Evolutionary conservation across 257 asterid genomes (phyloP).

Genomic region (Ilex asprella): DNA sequence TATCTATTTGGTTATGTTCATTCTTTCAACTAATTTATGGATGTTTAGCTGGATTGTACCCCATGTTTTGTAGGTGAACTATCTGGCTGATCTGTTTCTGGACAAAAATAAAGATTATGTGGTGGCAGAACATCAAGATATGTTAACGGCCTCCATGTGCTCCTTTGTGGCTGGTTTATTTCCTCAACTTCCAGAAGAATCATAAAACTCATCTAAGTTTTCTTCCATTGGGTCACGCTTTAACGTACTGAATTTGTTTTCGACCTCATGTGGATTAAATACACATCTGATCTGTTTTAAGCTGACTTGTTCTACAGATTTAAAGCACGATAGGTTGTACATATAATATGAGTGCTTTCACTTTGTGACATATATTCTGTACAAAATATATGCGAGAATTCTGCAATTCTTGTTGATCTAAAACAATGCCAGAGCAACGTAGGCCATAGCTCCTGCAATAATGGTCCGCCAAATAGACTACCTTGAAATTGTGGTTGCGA

Average conservation of each 20-base stretch:
- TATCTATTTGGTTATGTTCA: slow-evolving; percentile 2
- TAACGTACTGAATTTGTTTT: slow-evolving; percentile 42
- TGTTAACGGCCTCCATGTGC: slow-evolving; percentile 83
- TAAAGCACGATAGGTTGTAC: too few relatives aligned
- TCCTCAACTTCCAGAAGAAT: slow-evolving; percentile 88
- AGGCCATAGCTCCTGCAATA: too few relatives aligned
- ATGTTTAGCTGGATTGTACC: slow-evolving; percentile 11
- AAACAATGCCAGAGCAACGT: too few relatives aligned
- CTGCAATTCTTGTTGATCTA: too few relatives aligned
- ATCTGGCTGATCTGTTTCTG: slow-evolving; percentile 87
- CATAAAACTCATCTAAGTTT: slow-evolving; percentile 93
- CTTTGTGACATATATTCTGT: too few relatives aligned
- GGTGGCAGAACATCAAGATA: slow-evolving; percentile 95
- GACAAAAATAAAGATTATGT: slow-evolving; percentile 99
- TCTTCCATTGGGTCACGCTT: slow-evolving; percentile 97
- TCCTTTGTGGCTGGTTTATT: slow-evolving; percentile 85
- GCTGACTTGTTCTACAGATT: too few relatives aligned
- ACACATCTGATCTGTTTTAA: too few relatives aligned
- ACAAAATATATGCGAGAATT: too few relatives aligned
- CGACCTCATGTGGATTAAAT: too few relatives aligned
- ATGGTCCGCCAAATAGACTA: too few relatives aligned
- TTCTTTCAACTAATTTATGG: neutral
- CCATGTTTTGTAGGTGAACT: slow-evolving; percentile 57
- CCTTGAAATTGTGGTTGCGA: too few relatives aligned
- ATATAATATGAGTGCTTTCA: too few relatives aligned